Evolutionary conservation across 139 green algal genomes (phyloP).

Genomic region (Yamagishiella unicocca): DNA sequence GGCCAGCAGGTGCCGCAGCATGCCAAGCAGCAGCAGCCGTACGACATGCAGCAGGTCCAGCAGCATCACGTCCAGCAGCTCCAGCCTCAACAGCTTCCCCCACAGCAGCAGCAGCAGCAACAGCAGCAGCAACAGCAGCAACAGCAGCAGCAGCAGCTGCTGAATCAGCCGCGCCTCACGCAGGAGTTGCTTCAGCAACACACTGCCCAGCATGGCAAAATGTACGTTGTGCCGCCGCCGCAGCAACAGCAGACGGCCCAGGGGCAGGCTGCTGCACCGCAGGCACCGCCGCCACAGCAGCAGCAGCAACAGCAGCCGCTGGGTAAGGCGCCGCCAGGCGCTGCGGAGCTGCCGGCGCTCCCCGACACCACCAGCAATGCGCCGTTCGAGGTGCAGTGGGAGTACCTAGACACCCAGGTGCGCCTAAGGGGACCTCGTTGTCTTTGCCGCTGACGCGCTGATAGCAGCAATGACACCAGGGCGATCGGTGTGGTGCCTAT

Average conservation of each 20-base stretch:
- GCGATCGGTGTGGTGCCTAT: no score
- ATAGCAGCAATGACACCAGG: no score
- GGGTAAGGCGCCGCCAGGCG: background rate
- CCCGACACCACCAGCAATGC: background rate
- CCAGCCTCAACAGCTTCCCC: background rate
- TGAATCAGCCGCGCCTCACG: background rate
- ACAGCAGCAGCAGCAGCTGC: background rate
- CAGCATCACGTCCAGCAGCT: background rate
- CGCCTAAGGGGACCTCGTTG: no score
- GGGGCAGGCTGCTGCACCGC: background rate
- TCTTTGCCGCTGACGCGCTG: no score
- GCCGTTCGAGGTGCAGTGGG: constrained; percentile 34
- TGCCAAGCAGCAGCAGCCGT: background rate
- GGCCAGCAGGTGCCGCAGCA: background rate
- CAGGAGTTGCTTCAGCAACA: constrained; percentile 9
- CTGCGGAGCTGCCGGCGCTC: background rate
- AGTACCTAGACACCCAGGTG: constrained; percentile 44
- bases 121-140: constrained; percentile 23
- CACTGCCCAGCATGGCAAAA: background rate
- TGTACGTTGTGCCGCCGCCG: background rate
- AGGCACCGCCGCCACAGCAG: background rate
- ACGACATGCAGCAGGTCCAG: background rate
- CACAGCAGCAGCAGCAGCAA: background rate
- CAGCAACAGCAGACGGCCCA: background rate
- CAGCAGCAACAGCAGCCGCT: background rate